Conservation (phyloP, 2,329 filamentous ascomycete genomes). For the Rhynchosporium agropyri region DNA sequence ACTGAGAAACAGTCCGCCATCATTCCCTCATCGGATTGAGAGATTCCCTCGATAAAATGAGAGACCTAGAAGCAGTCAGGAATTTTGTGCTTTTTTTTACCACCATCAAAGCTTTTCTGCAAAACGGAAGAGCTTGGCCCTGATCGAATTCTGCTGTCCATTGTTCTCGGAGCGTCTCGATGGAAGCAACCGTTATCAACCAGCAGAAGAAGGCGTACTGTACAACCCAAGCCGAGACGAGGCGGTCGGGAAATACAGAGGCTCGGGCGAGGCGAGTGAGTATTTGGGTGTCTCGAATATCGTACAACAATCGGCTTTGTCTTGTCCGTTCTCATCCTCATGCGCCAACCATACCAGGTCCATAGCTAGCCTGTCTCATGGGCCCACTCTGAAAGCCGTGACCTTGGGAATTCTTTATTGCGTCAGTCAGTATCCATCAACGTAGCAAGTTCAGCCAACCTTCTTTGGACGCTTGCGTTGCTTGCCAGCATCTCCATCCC, state of each 20-base stretch:
- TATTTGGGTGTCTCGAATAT: constrained; percentile 12
- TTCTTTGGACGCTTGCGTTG: constrained; percentile 65
- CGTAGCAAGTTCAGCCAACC: constrained; percentile 47
- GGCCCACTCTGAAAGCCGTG: constrained; percentile 35
- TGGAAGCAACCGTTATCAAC: constrained; percentile 8
- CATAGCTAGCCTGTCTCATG: constrained; percentile 50
- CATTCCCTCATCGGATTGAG: constrained; percentile 8
- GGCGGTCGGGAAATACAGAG: not conserved
- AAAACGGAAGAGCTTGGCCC: constrained; percentile 5
- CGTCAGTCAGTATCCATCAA: constrained; percentile 32
- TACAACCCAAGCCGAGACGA: not conserved
- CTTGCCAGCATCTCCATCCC: constrained; percentile 64
- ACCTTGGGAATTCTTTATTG: constrained; percentile 33
- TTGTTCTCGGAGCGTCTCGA: constrained; percentile 1
- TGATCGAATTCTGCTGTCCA: not conserved
- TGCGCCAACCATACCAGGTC: constrained; percentile 49
- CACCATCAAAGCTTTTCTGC: no score
- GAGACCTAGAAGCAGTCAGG: constrained; percentile 1
- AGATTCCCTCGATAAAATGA: constrained; percentile 7
- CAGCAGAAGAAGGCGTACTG: not conserved
- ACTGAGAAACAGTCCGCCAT: constrained; percentile 21
- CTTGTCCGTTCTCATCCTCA: constrained; percentile 3
- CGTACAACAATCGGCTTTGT: not conserved
- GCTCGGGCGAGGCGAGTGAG: not conserved
- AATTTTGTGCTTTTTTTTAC: constrained; percentile 8